A percentile compares a stretch with the other conserved stretches of the same genome.
These are phyloP conservation scores for Phytophthora sojae DNA, from an alignment of 352 stramenopile genomes.

Conservation along the genomic window DNA sequence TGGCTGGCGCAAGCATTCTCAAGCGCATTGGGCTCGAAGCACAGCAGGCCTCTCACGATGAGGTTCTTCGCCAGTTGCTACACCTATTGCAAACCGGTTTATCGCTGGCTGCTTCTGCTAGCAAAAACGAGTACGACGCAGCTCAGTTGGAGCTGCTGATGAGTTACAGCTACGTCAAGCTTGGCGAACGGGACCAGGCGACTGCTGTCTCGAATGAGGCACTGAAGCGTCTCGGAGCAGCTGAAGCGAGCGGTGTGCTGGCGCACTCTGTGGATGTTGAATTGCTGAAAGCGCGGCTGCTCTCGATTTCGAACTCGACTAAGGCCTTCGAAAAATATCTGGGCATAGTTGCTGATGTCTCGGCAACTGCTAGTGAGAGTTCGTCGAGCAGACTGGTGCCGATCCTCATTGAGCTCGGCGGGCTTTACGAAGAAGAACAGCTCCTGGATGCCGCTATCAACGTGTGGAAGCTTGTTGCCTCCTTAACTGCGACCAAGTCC, in stretches of 20 bases:
- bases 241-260: constrained; percentile 7
- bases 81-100: constrained; percentile 55
- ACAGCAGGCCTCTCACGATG: constrained; percentile 15
- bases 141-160: constrained; percentile 48
- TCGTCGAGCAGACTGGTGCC: constrained; percentile 36
- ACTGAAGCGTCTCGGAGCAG: constrained; percentile 32
- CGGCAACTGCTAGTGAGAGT: constrained; percentile 1
- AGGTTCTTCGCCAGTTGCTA: constrained; percentile 32
- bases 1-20: constrained; percentile 57
- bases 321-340: constrained; percentile 50
- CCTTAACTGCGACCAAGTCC: constrained; percentile 37
- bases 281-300: constrained; percentile 61
- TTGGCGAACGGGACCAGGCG: constrained; percentile 33
- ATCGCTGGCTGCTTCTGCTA: constrained; percentile 20
- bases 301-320: constrained; percentile 30
- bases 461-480: constrained; percentile 69
- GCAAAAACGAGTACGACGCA: constrained; percentile 21
- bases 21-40: constrained; percentile 44
- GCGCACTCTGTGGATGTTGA: constrained; percentile 15
- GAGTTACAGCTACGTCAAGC: constrained; percentile 52
- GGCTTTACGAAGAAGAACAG: constrained; percentile 57
- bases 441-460: constrained; percentile 61
- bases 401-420: constrained; percentile 69
- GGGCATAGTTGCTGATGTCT: constrained; percentile 25
- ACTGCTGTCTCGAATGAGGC: constrained; percentile 27